Percentiles rank a stretch among this genome's conserved stretches.
phyloP scores from a whole-genome alignment of 331 rosid species.

The Rhamnella rubrinervis region DNA sequence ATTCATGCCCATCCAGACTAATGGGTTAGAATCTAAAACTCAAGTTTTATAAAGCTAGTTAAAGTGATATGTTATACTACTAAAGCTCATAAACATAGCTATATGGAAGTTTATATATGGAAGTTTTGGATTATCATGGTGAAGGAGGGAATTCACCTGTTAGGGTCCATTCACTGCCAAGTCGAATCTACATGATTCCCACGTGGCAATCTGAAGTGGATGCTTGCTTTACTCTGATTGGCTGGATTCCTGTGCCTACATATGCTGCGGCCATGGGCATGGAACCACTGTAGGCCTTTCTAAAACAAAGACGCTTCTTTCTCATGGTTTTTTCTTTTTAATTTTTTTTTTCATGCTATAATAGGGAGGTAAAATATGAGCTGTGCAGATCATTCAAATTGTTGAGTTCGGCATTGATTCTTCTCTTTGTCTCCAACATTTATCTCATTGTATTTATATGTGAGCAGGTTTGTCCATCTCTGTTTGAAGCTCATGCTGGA shows the following conservation, averaged over 20 bases:
- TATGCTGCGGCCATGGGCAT: too few species aligned
- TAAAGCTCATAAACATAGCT: too few species aligned
- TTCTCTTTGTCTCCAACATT: conserved; percentile 9
- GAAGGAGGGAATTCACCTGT: too few species aligned
- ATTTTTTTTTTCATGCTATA: too few species aligned
- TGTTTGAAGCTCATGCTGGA: conserved; percentile 73
- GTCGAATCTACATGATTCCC: conserved; percentile 8
- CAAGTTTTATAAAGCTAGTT: too few species aligned
- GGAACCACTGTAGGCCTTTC: too few species aligned
- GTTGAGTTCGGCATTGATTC: conserved; percentile 18
- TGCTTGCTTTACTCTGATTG: conserved; percentile 9
- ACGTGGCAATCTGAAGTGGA: conserved; percentile 18
- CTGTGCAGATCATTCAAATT: conserved; percentile 9
- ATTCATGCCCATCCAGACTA: conserved; percentile 71
- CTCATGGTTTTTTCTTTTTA: too few species aligned
- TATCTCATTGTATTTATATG: conserved; percentile 10
- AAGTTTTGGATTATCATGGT: too few species aligned
- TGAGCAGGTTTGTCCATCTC: conserved; percentile 61
- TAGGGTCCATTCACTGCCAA: conserved; percentile 2
- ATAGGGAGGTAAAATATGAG: conserved; percentile 59
- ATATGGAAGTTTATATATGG: too few species aligned
- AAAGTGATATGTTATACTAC: too few species aligned
- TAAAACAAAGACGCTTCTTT: too few species aligned
- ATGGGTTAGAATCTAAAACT: conserved; percentile 36
- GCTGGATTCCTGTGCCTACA: not conserved